Base-by-base conservation (phyloP, 306 rosid species). In the Begonia loranthoides region DNA sequence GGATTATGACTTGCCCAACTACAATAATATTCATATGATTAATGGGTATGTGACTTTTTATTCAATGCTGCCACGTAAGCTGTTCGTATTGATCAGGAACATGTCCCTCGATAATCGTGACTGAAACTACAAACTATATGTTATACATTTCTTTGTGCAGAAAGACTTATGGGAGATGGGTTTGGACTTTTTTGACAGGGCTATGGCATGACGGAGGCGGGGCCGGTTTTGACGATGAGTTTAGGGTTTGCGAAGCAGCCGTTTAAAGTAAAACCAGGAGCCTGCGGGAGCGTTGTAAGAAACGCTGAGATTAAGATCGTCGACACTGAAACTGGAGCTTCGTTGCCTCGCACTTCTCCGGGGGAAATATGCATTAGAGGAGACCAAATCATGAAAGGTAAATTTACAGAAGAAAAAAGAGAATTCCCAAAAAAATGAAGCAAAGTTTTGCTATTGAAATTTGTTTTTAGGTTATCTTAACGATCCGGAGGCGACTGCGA, bases 201-300 rank as follows among this genome's bases (percentile, higher is more conserved):
- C 5, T 84, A 84, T 17, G 97, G 97, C 4, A 88, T 88, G 97
- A 88, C 97, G 2, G 97, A 88, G 64, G 97, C 80, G 1, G 95
- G 97, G 1, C 87, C 95, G n/a, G 84, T 81, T 52, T 57, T 87
- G 4, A 6, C 80, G 0, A 79, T 88, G 67, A 79, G 93, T 63
- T 46, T 88, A 57, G 78, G 89, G 6, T 57, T 45, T 10, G 61
- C 61, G 4, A 57, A 57, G 66, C 79, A 84, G 21, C 76, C 95
- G 2, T 71, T 59, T 2, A 36, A 55, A 54, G 54, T 63, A 4
- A 57, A 57, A 22, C 9, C 61, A 1, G 97, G 97, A 33, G 89
- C 95, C 3, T 88, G 97, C 45, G 97, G 97, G 33, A 66, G 79
- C 3, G 82, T 84, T 0, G 83, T 88, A 3, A 66, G 95, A 51